Conservation (phyloP, 2,329 filamentous ascomycete genomes). For the Venturiaceae sp. region DNA sequence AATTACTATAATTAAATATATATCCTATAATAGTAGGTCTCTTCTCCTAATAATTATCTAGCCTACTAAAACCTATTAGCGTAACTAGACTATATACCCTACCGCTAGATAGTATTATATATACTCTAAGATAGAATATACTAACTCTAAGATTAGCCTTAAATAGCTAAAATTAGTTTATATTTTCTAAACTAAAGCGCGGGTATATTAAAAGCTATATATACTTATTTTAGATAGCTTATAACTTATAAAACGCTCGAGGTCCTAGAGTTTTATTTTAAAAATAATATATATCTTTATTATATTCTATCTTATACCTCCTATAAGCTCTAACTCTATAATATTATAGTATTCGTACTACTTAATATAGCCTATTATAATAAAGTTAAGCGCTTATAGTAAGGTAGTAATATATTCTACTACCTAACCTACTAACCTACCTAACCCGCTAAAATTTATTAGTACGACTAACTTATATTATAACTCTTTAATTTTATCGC, state of each 20-base stretch:
- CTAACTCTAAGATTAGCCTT: slow-evolving; percentile 17
- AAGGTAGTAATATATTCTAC: slow-evolving; percentile 13
- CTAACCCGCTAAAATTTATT: slow-evolving; percentile 14
- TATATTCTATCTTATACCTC: slow-evolving; percentile 19
- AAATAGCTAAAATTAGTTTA: slow-evolving; percentile 25
- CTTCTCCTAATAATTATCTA: slow-evolving; percentile 14
- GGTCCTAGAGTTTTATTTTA: slow-evolving; percentile 20
- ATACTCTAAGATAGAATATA: slow-evolving; percentile 10
- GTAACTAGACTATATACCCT: slow-evolving; percentile 11
- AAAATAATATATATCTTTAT: slow-evolving; percentile 23
- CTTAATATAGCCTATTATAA: slow-evolving; percentile 17
- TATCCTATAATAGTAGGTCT: slow-evolving; percentile 14
- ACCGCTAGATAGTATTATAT: slow-evolving; percentile 10
- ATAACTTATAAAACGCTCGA: slow-evolving; percentile 24
- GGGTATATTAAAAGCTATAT: slow-evolving; percentile 20
- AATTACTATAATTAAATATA: slow-evolving; percentile 16
- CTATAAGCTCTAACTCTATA: slow-evolving; percentile 19
- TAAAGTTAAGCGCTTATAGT: slow-evolving; percentile 14
- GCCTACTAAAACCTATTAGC: slow-evolving; percentile 14
- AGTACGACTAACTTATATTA: slow-evolving; percentile 10
- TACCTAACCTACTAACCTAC: slow-evolving; percentile 3
- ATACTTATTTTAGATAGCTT: slow-evolving; percentile 26
- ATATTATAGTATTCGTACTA: slow-evolving; percentile 13
- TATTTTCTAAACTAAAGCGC: slow-evolving; percentile 21
- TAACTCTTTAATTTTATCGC: slow-evolving; percentile 8